These are phyloP conservation scores for Trichomonascaceae sp. DNA, from an alignment of 1,139 yeast species.

Conservation along the genomic window DNA sequence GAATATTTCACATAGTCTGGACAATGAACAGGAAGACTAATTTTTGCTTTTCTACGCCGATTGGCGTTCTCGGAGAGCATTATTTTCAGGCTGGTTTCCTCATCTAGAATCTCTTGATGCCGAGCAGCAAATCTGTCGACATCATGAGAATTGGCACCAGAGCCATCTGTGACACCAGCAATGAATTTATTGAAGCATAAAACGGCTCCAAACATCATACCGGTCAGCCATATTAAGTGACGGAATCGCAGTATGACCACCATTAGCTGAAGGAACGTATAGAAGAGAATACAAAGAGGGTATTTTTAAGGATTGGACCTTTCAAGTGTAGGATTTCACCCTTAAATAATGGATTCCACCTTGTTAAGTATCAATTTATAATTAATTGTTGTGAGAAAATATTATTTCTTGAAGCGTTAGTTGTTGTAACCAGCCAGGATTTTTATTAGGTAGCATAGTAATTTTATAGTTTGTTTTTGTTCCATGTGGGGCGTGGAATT, in stretches of 20 bases:
- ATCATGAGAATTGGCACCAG: not conserved
- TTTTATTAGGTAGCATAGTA: not conserved
- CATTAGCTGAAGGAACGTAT: not conserved
- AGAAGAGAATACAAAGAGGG: not conserved
- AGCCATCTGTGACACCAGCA: not conserved
- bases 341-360: too few species aligned
- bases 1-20: slow-evolving; percentile 39
- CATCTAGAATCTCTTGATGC: not conserved
- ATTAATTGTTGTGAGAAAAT: not conserved
- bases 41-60: not conserved
- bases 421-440: not conserved
- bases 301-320: not conserved
- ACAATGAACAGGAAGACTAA: slow-evolving; percentile 24
- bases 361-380: not conserved
- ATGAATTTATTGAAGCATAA: slow-evolving; percentile 2
- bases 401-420: not conserved
- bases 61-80: not conserved
- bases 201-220: slow-evolving; percentile 5
- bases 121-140: not conserved
- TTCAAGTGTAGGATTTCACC: too few species aligned
- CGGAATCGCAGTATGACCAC: not conserved
- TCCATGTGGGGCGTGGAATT: not conserved
- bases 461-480: not conserved
- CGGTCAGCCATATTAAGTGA: not conserved
- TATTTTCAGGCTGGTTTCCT: not conserved